Base-by-base conservation (phyloP, 2,329 filamentous ascomycete species). In the Epichloe coenophiala region DNA sequence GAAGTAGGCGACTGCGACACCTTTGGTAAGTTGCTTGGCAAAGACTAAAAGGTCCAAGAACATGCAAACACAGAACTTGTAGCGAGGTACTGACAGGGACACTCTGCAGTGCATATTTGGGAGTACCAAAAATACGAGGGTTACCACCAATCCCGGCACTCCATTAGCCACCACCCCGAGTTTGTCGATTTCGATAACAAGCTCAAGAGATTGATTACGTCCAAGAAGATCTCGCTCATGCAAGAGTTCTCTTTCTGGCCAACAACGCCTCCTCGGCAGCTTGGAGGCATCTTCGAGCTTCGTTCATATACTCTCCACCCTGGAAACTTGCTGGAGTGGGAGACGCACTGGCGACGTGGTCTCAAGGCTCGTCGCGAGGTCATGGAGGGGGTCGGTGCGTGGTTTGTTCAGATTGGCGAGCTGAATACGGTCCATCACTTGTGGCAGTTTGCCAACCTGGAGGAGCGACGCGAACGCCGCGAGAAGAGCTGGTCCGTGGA, bases 211-310 rank as follows among this genome's bases (percentile, higher is more conserved):
- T 74, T 97, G 54, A 91, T 98, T 63, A 82, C 76, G 53, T 80
- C 80, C 56, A 97, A 95, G 74, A 81, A 83, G 58, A 86, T 84
- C 4, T 96, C 90, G 0, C 77, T 98, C 48, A 98, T 98, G 93
- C 93, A 98, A 68, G 93, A 98, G 68, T 98, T 98, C 71, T 95
- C 90, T 37, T 98, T 98, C 77, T 98, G 93, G 93, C 93, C 93
- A 1, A 98, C 93, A 3, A 91, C 88, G 0, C 78, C 90, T 5
- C 93, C 93, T 0, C 88, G 93, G 53, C 76, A 88, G 61, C 80
- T 98, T 1, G 93, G 93, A 50, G 93, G 93, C 44, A 70, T 98
- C 41, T 98, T 98, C 64, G 93, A 98, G 72, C 77, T 98, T 36
- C 87, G 93, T 48, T 96, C 93, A 2, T 98, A 98, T 73, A 96